Percentiles rank a stretch among this genome's conserved stretches.
phyloP scores from a whole-genome alignment of 257 asterid genomes.

The Cynanchum wilfordii region DNA sequence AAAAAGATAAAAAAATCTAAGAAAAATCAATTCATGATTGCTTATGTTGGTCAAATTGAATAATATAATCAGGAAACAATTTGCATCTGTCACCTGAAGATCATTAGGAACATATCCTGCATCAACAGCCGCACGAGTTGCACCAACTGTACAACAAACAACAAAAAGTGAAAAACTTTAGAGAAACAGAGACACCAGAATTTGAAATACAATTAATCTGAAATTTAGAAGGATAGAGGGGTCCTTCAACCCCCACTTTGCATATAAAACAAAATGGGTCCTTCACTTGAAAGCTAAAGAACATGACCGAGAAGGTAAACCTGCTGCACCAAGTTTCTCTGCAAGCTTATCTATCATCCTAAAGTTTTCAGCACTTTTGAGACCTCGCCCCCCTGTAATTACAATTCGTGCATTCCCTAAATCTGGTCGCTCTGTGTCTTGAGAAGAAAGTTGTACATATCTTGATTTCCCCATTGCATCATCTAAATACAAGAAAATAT shows the following conservation, averaged over 20 bases:
- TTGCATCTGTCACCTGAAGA: conserved; percentile 60
- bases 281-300: neutral
- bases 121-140: conserved; percentile 99
- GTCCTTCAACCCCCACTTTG: neutral
- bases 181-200: neutral
- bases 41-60: neutral
- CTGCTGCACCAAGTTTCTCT: conserved; percentile 99
- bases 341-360: conserved; percentile 92
- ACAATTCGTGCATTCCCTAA: conserved; percentile 85
- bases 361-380: conserved; percentile 90
- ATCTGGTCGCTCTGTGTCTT: conserved; percentile 88
- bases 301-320: conserved; percentile 22
- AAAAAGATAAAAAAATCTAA: neutral
- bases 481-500: conserved; percentile 33
- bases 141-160: conserved; percentile 62
- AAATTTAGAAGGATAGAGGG: neutral
- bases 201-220: neutral
- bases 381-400: conserved; percentile 85
- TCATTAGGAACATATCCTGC: conserved; percentile 96
- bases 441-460: conserved; percentile 60
- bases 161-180: neutral
- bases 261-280: neutral
- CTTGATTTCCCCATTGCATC: conserved; percentile 67
- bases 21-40: neutral
- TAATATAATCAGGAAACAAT: conserved; percentile 5